phyloP scores from a whole-genome alignment of 805 yeast species.

The Deakozyma indianensis region DNA sequence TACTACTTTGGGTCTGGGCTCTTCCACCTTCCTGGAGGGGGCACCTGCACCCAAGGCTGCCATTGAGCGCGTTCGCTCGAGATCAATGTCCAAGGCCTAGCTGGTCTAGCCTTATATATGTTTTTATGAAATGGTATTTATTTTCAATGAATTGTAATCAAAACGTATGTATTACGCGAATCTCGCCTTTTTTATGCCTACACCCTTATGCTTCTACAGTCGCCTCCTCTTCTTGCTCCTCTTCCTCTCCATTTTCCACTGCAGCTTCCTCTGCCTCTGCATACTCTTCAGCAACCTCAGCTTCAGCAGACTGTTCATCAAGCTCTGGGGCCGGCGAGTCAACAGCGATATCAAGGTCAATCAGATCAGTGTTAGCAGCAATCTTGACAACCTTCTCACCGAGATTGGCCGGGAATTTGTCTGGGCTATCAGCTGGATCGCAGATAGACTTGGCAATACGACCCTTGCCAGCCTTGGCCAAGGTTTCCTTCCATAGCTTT shows the following conservation, averaged over 20 bases:
- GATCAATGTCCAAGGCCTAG: background rate
- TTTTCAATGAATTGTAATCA: background rate
- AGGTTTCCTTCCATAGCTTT: slow-evolving; percentile 51
- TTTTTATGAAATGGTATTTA: background rate
- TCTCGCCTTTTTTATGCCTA: background rate
- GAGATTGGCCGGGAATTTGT: slow-evolving; percentile 21
- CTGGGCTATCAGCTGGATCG: slow-evolving; percentile 25
- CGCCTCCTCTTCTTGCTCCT: slow-evolving; percentile 11
- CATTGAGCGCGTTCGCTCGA: slow-evolving; percentile 7
- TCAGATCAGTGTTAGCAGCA: slow-evolving; percentile 21
- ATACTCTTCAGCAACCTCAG: slow-evolving; percentile 11
- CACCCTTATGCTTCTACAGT: too few species aligned
- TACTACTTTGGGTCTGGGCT: slow-evolving; percentile 77
- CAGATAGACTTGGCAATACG: slow-evolving; percentile 49
- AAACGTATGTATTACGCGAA: background rate
- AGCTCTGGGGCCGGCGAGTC: background rate
- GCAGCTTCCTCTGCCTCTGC: slow-evolving; percentile 12
- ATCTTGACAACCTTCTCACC: slow-evolving; percentile 13
- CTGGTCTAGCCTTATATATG: background rate
- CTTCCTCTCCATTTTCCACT: slow-evolving; percentile 13
- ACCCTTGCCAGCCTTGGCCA: slow-evolving; percentile 36
- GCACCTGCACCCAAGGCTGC: slow-evolving; percentile 67
- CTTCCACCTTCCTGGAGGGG: slow-evolving; percentile 87
- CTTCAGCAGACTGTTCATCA: slow-evolving; percentile 8
- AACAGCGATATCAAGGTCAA: slow-evolving; percentile 22